phyloP scores from a whole-genome alignment of 2,329 filamentous ascomycete species.

The Trichothecium sympodiale region DNA sequence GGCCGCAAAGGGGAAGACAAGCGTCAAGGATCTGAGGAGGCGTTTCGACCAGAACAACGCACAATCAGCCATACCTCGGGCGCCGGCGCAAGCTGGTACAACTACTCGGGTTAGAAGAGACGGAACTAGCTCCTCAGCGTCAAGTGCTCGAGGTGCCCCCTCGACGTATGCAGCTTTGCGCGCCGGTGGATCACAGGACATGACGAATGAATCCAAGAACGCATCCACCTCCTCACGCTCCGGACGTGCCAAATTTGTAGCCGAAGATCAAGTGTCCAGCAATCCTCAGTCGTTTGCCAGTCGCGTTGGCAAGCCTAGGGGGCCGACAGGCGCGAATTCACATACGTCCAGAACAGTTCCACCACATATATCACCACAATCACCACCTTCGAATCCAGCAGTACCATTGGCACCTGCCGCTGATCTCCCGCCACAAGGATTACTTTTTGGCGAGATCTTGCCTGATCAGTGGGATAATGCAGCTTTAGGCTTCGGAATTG shows the following conservation, averaged over 20 bases:
- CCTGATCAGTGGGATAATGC: conserved; percentile 41
- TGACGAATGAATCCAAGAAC: conserved; percentile 8
- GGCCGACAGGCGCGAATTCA: conserved; percentile 18
- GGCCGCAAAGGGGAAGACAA: conserved; percentile 38
- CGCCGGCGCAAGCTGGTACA: conserved; percentile 18
- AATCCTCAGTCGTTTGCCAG: conserved; percentile 50
- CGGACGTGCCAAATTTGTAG: conserved; percentile 34
- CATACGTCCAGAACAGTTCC: conserved; percentile 14
- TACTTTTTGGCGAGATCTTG: conserved; percentile 67
- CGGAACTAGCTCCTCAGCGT: not conserved
- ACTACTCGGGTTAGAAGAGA: conserved; percentile 13
- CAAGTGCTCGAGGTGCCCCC: conserved; percentile 16
- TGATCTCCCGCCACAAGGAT: conserved; percentile 30
- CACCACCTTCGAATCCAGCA: conserved; percentile 21
- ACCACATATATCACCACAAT: conserved; percentile 15
- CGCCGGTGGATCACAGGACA: conserved; percentile 14
- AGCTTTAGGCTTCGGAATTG: conserved; percentile 50
- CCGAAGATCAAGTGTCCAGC: conserved; percentile 40
- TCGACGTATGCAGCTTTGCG: conserved; percentile 29
- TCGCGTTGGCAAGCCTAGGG: conserved; percentile 43
- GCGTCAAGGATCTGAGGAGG: conserved; percentile 70
- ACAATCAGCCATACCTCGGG: conserved; percentile 22
- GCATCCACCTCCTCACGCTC: conserved; percentile 17
- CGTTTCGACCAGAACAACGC: conserved; percentile 58
- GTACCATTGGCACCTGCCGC: conserved; percentile 20